phyloP scores from a whole-genome alignment of 805 yeast genomes.

The Saccharomyces mikatae region DNA sequence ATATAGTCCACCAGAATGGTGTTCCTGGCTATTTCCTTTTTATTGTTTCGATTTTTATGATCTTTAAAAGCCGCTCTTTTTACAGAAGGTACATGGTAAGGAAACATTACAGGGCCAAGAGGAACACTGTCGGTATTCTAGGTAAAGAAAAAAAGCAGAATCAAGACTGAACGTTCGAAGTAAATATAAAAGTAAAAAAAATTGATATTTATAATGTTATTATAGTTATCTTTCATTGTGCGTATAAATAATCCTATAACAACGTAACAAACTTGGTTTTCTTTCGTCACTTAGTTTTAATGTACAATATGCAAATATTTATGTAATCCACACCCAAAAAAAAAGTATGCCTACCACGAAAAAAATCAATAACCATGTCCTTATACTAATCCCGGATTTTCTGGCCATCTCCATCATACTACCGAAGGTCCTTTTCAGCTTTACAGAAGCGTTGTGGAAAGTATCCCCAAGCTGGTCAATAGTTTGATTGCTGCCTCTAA shows the following conservation, averaged over 20 bases:
- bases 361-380: constrained; percentile 49
- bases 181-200: background rate
- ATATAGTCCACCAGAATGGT: constrained; percentile 38
- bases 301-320: background rate
- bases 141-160: constrained; percentile 10
- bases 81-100: constrained; percentile 5
- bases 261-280: background rate
- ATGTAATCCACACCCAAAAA: constrained; percentile 40
- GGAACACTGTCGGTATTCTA: constrained; percentile 16
- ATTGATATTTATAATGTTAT: background rate
- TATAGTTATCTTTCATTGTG: background rate
- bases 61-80: constrained; percentile 3
- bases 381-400: constrained; percentile 54
- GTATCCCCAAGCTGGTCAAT: constrained; percentile 36
- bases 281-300: background rate
- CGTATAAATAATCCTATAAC: background rate
- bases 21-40: constrained; percentile 34
- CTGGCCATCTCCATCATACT: constrained; percentile 59
- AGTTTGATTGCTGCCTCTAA: constrained; percentile 44
- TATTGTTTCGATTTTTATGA: constrained; percentile 1
- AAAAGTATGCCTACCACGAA: constrained; percentile 43
- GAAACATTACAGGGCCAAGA: constrained; percentile 18
- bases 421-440: constrained; percentile 45
- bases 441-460: constrained; percentile 40
- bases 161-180: constrained; percentile 8